Evolutionary conservation across 129 eudicot species (phyloP), one percentile per base, ranked within the genome.

Genomic region (Pittosporum tobira): DNA sequence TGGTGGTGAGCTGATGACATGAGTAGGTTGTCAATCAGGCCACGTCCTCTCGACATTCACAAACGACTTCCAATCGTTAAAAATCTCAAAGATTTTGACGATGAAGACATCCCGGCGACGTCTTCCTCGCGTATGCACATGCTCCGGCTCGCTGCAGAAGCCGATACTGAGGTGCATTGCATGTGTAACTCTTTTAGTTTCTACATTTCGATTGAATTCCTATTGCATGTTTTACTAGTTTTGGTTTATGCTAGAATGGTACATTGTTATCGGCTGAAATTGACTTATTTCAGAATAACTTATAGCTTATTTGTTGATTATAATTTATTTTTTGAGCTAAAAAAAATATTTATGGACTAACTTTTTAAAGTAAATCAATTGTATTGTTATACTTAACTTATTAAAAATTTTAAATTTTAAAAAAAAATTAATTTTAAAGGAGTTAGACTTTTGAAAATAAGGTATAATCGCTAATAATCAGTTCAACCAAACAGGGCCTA

Each of bases 51-150:
- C 19, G 97, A 89, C 69, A 72, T 89, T 53, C 82, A 85, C 63
- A 89, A 89, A 73, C 85, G 85, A 81, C 87, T 89, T 10, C 95
- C 97, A 6, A 82, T 89, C 70, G 56, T 89, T 15, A 89, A 89
- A 65, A 77, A 85, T 63, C 37, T 85, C 6, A 85, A 85, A 72
- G 97, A 89, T 25, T 82, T 85, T 58, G 97, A 89, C 66, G 97
- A 89, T 75, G 97, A 89, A 26, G 95, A 89, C 2, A 77, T 71
- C 47, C 93, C 93, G 4, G 72, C 83, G 56, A n/a, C n/a, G n/a
- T n/a, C n/a, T n/a, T 67, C 88, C 20, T 82, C 93, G 12, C 85
- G 97, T 27, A 84, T 82, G 10, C 95, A 82, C 62, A 69, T 85
- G 54, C 80, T 85, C 29, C 97, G 97, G 3, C 76, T 88, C 16